Percentiles rank a stretch among this genome's conserved stretches.
Evolutionary conservation across 2,329 filamentous ascomycete genomes (phyloP).

Genomic region (Balansia obtecta): DNA sequence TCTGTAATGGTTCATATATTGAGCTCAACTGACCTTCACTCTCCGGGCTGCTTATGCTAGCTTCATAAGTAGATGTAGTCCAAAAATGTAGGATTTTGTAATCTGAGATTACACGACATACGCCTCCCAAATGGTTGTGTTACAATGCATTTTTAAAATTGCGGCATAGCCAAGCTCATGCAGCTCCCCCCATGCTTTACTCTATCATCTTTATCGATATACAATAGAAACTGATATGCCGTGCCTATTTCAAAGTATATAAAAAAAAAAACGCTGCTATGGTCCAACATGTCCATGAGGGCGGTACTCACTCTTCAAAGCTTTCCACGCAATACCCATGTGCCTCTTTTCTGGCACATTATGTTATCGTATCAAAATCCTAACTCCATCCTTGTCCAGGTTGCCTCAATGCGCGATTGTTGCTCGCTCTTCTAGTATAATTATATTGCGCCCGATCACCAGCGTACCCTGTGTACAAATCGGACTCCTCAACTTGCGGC

Average conservation of each 20-base stretch:
- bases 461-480: slow-evolving; percentile 13
- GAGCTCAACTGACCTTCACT: no score
- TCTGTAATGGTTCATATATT: no score
- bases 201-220: not conserved
- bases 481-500: slow-evolving; percentile 37
- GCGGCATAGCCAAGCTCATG: no score
- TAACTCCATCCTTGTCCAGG: slow-evolving; percentile 27
- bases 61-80: no score
- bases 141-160: no score
- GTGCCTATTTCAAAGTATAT: slow-evolving; percentile 10
- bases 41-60: no score
- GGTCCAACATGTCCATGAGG: not conserved
- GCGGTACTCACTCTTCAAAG: not conserved
- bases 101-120: no score
- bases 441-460: slow-evolving; percentile 40
- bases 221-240: not conserved
- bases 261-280: slow-evolving; percentile 3
- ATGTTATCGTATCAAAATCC: slow-evolving; percentile 3
- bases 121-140: no score
- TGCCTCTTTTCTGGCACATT: slow-evolving; percentile 5
- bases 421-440: slow-evolving; percentile 36
- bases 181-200: not conserved
- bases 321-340: not conserved
- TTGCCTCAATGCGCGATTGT: slow-evolving; percentile 12
- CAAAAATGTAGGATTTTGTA: no score